These are phyloP conservation scores for Penicillium sp. DNA, from an alignment of 2,329 filamentous ascomycete species.

Conservation along the genomic window DNA sequence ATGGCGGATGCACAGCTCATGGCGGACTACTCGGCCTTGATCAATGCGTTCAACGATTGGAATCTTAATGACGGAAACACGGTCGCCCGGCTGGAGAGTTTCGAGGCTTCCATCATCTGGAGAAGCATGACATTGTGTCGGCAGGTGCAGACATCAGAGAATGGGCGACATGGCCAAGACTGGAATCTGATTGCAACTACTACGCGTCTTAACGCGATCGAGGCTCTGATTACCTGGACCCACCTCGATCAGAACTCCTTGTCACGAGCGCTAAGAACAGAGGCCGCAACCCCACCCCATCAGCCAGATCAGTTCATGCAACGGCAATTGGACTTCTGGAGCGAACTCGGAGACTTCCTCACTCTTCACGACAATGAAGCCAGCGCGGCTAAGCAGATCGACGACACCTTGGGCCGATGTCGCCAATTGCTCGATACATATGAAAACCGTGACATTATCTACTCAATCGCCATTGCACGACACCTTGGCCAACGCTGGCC, in stretches of 20 bases:
- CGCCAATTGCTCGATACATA: slow-evolving; percentile 76
- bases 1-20: slow-evolving; percentile 64
- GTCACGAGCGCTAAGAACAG: slow-evolving; percentile 50
- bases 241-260: slow-evolving; percentile 61
- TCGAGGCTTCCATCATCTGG: slow-evolving; percentile 67
- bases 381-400: slow-evolving; percentile 62
- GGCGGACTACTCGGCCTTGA: slow-evolving; percentile 70
- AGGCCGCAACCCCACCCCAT: slow-evolving; percentile 44
- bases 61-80: slow-evolving; percentile 47
- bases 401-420: slow-evolving; percentile 69
- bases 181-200: slow-evolving; percentile 69
- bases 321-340: slow-evolving; percentile 82
- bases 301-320: slow-evolving; percentile 60
- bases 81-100: slow-evolving; percentile 53
- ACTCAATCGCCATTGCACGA: slow-evolving; percentile 82
- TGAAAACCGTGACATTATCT: slow-evolving; percentile 89
- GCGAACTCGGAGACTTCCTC: slow-evolving; percentile 74
- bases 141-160: slow-evolving; percentile 45
- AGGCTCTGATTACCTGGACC: slow-evolving; percentile 76
- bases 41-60: slow-evolving; percentile 55
- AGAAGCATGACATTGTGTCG: slow-evolving; percentile 62
- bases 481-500: slow-evolving; percentile 72
- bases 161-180: slow-evolving; percentile 50
- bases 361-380: slow-evolving; percentile 67
- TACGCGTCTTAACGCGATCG: slow-evolving; percentile 75